Percentiles rank a stretch among this genome's conserved stretches.
Evolutionary conservation across 768 basidiomycete species (phyloP).

Genomic region (Suillus clintonianus): DNA sequence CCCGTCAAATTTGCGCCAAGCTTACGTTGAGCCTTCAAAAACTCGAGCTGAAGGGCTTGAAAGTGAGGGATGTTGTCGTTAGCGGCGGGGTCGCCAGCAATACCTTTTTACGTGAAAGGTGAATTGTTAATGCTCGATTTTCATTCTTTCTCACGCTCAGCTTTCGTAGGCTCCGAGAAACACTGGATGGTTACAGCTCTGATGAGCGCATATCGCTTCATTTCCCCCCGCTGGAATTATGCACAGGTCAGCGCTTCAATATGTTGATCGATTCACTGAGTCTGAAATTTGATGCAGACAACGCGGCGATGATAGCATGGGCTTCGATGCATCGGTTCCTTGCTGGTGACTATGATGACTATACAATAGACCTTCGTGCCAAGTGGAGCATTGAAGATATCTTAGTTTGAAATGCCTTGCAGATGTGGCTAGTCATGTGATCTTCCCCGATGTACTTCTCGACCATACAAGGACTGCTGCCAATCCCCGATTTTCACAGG

Average conservation of each 20-base stretch:
- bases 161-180: constrained; percentile 32
- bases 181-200: constrained; percentile 28
- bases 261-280: not conserved
- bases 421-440: not conserved
- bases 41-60: constrained; percentile 50
- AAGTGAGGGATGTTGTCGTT: constrained; percentile 65
- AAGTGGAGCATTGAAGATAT: constrained; percentile 76
- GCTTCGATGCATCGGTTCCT: constrained; percentile 84
- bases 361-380: constrained; percentile 57
- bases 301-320: constrained; percentile 97
- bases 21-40: constrained; percentile 37
- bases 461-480: not conserved
- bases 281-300: constrained; percentile 53
- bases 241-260: constrained; percentile 56
- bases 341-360: constrained; percentile 58
- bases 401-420: not conserved
- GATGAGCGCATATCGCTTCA: constrained; percentile 45
- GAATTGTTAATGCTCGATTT: constrained; percentile 12
- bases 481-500: not conserved
- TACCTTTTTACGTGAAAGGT: constrained; percentile 65
- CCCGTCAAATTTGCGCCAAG: constrained; percentile 77
- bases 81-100: constrained; percentile 97
- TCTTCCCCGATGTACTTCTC: not conserved
- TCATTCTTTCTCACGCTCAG: constrained; percentile 1
- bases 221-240: constrained; percentile 79